Percentiles rank a stretch among this genome's conserved stretches.
These are phyloP conservation scores for Penicillium sclerotigenum DNA, from an alignment of 2,329 filamentous ascomycete species.

Conservation along the genomic window DNA sequence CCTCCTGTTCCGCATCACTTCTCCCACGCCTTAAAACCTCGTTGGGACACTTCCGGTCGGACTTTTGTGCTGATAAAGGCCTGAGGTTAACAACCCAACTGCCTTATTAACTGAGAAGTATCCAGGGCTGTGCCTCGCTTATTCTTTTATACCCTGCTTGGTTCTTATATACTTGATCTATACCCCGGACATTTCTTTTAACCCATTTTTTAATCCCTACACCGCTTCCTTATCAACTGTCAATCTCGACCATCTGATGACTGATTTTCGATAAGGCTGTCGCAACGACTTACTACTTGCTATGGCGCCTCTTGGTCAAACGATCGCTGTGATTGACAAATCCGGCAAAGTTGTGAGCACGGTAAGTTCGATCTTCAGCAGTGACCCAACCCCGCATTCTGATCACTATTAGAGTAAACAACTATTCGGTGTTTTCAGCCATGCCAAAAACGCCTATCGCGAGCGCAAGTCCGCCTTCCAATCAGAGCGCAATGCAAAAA, in stretches of 20 bases:
- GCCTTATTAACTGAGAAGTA: neutral
- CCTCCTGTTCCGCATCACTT: slow-evolving; percentile 17
- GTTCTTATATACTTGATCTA: slow-evolving; percentile 3
- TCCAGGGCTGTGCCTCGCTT: neutral
- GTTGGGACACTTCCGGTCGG: slow-evolving; percentile 12
- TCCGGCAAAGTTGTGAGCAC: slow-evolving; percentile 89
- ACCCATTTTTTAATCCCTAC: neutral
- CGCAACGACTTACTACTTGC: slow-evolving; percentile 11
- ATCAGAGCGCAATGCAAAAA: slow-evolving; percentile 61
- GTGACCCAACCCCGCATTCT: slow-evolving; percentile 15
- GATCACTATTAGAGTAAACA: slow-evolving; percentile 71
- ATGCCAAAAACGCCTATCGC: slow-evolving; percentile 81
- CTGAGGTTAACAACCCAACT: slow-evolving; percentile 4
- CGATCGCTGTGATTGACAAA: slow-evolving; percentile 84
- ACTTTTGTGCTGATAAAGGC: slow-evolving; percentile 8
- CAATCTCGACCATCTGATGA: slow-evolving; percentile 16
- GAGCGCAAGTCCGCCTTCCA: slow-evolving; percentile 82
- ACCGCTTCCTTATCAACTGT: slow-evolving; percentile 14
- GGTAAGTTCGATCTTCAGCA: slow-evolving; percentile 50
- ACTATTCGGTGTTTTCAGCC: slow-evolving; percentile 83
- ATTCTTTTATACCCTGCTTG: slow-evolving; percentile 2
- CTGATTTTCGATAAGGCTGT: slow-evolving; percentile 13
- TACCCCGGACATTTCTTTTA: neutral
- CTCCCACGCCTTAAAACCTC: slow-evolving; percentile 4
- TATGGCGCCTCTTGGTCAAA: slow-evolving; percentile 55